phyloP scores from a whole-genome alignment of 108 stramenopile species.

The Asterionellopsis glacialis region DNA sequence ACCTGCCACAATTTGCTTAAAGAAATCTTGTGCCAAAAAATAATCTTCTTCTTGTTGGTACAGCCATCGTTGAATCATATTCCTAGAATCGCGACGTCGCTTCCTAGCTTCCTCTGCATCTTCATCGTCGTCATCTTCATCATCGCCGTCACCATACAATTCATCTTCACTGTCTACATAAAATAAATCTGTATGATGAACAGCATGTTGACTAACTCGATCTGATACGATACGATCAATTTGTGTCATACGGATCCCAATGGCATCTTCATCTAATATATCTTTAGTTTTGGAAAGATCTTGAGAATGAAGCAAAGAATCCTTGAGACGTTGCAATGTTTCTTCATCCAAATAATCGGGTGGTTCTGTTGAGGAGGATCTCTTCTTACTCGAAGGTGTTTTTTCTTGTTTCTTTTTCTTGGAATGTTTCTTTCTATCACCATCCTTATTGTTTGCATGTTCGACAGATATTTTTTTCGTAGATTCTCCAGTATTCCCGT shows the following conservation, averaged over 20 bases:
- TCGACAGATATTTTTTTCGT: too few species aligned
- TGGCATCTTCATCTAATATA: neutral
- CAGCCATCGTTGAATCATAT: neutral
- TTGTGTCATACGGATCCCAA: neutral
- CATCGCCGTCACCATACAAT: too few species aligned
- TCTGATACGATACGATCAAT: neutral
- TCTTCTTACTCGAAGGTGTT: too few species aligned
- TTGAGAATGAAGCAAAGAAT: neutral
- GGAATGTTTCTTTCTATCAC: too few species aligned
- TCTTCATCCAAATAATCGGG: conserved; percentile 1
- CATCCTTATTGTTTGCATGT: too few species aligned
- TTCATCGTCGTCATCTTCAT: neutral
- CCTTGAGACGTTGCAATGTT: conserved; percentile 1
- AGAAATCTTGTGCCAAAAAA: conserved; percentile 15
- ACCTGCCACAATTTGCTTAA: conserved; percentile 7
- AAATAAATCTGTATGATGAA: too few species aligned
- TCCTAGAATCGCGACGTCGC: neutral
- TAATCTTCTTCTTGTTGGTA: conserved; percentile 24
- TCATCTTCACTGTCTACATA: too few species aligned
- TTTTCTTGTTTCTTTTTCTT: too few species aligned
- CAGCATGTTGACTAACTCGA: neutral
- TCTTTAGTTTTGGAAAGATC: neutral
- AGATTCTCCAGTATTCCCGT: too few species aligned
- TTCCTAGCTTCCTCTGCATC: neutral
- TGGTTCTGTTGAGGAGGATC: too few species aligned